These are phyloP conservation scores for Dactylellina parvicollis DNA, from an alignment of 2,329 filamentous ascomycete genomes.

Conservation along the genomic window DNA sequence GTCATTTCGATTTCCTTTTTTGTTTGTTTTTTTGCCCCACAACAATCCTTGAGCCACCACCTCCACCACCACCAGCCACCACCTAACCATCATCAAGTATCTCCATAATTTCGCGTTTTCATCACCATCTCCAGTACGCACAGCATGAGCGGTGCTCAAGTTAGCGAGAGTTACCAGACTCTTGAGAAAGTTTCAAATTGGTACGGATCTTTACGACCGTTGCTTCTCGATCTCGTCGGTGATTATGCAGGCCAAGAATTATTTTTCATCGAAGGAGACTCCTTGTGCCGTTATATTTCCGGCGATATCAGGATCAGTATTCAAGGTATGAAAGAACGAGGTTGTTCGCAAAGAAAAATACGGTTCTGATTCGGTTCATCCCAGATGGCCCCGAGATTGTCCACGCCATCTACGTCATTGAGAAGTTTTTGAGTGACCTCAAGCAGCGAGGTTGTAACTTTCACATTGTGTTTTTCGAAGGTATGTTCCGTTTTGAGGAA, in stretches of 20 bases:
- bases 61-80: no score
- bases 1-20: no score
- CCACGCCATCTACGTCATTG: conserved; percentile 75
- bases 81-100: no score
- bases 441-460: conserved; percentile 74
- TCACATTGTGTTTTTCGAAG: conserved; percentile 74
- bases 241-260: conserved; percentile 79
- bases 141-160: background rate
- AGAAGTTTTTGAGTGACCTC: conserved; percentile 72
- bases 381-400: conserved; percentile 74
- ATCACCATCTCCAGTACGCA: background rate
- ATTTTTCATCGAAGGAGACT: conserved; percentile 78
- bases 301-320: conserved; percentile 73
- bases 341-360: background rate
- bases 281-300: conserved; percentile 73
- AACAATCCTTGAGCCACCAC: no score
- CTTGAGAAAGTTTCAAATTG: conserved; percentile 17
- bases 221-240: conserved; percentile 72
- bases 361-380: background rate
- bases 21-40: no score
- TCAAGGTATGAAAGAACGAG: conserved; percentile 61
- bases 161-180: conserved; percentile 1
- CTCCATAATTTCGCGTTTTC: no score
- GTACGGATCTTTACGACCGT: conserved; percentile 27
- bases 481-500: conserved; percentile 58